phyloP scores from a whole-genome alignment of 2,329 filamentous ascomycete genomes.

The Fusarium nurragi region DNA sequence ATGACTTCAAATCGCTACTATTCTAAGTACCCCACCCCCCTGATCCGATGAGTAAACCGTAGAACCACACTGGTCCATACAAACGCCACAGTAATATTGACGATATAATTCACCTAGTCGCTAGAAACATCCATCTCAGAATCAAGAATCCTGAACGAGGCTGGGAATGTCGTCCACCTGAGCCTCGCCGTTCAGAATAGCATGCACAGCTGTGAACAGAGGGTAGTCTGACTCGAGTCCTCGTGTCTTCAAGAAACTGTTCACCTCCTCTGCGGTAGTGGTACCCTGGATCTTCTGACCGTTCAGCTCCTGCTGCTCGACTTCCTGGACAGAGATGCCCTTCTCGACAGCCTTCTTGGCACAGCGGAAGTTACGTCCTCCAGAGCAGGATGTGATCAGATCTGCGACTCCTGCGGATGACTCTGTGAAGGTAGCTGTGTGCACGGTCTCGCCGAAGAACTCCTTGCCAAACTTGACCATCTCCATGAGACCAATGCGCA shows the following conservation, averaged over 20 bases:
- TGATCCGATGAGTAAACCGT: conserved; percentile 6
- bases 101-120: conserved; percentile 10
- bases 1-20: conserved; percentile 24
- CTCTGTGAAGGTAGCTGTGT: conserved; percentile 91
- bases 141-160: conserved; percentile 61
- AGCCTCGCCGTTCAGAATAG: conserved; percentile 78
- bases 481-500: conserved; percentile 94
- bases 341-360: conserved; percentile 87
- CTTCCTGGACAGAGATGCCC: conserved; percentile 81
- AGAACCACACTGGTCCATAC: conserved; percentile 27
- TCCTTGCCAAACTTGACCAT: conserved; percentile 96
- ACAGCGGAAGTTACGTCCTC: conserved; percentile 93
- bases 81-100: conserved; percentile 38
- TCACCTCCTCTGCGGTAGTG: conserved; percentile 89
- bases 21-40: conserved; percentile 27
- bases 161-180: conserved; percentile 83
- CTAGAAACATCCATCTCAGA: not conserved
- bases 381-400: conserved; percentile 91
- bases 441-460: conserved; percentile 87
- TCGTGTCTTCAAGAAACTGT: conserved; percentile 83
- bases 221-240: conserved; percentile 86
- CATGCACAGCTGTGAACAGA: conserved; percentile 88
- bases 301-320: conserved; percentile 90
- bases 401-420: conserved; percentile 95
- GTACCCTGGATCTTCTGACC: conserved; percentile 98